Conservation (phyloP, 2,329 filamentous ascomycete genomes). For the Metarhizium brunneum region DNA sequence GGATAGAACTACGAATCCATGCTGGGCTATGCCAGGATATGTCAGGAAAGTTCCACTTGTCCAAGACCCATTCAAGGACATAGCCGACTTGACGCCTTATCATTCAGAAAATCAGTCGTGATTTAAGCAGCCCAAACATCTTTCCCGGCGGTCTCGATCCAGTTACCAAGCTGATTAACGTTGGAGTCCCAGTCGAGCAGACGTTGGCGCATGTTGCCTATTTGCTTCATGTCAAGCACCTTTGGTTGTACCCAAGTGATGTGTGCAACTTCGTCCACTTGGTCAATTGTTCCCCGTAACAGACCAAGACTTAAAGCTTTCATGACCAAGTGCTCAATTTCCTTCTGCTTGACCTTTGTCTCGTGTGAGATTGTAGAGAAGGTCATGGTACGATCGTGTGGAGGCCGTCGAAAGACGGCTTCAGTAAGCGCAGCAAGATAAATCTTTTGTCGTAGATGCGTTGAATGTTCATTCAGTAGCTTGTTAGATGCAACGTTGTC, state of each 20-base stretch:
- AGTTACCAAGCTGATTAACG: constrained; percentile 92
- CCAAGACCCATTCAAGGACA: not conserved
- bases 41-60: not conserved
- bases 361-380: constrained; percentile 83
- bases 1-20: not conserved
- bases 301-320: constrained; percentile 94
- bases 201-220: constrained; percentile 80
- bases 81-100: not conserved
- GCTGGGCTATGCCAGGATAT: not conserved
- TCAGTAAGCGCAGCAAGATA: constrained; percentile 94
- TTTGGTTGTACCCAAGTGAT: constrained; percentile 99
- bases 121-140: constrained; percentile 84
- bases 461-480: constrained; percentile 68
- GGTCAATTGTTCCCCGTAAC: constrained; percentile 86
- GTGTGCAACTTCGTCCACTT: constrained; percentile 86
- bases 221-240: constrained; percentile 91
- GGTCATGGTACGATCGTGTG: constrained; percentile 90
- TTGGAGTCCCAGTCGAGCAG: constrained; percentile 92
- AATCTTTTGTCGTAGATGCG: constrained; percentile 93
- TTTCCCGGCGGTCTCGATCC: constrained; percentile 89
- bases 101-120: not conserved
- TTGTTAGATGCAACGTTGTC: constrained; percentile 73
- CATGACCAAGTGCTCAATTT: constrained; percentile 98
- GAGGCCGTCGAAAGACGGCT: constrained; percentile 88
- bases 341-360: constrained; percentile 81